Base-by-base conservation (phyloP, 2,329 filamentous ascomycete species). In the Aureobasidium melanogenum region DNA sequence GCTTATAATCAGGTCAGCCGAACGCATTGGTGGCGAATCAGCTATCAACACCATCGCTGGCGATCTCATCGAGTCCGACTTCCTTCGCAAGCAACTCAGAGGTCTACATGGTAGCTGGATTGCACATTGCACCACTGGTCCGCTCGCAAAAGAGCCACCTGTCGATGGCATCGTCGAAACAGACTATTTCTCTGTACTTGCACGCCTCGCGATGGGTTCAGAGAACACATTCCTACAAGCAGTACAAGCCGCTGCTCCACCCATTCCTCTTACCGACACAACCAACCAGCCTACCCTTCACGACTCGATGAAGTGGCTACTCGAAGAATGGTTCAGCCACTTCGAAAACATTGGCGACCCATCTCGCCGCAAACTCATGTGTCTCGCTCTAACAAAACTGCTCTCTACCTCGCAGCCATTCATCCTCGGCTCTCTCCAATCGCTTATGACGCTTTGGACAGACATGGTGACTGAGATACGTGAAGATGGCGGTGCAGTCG, bases 101-200 rank as follows among this genome's bases (percentile, higher is more conserved):
- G 77, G 75, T 12, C 70, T 81, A 0, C 73, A 73, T 19, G 73
- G 72, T 12, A 71, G 70, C 50, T 77, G 84, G 81, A 83, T 88
- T 69, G 86, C 89, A 2, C 87, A 89, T 67, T 87, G 95, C 71
- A 90, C 88, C 0, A 89, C 88, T 0, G 93, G 94, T 0, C 92
- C 93, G 0, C 88, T 89, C 68, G 82, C 82, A 28, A 88, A 82
- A 66, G 79, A 84, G 22, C 82, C 86, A 43, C 83, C 84, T 32
- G 82, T 97, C 36, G 87, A 88, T 67, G 84, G 86, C 14, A 81
- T 91, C 12, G 86, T 89, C 0, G 86, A 96, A 69, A 88, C 88
- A 0, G 89, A 96, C 70, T 96, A 96, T 72, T 88, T 96, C 69
- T 83, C 85, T 5, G 85, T 97, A 2, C 80, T 99, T 2, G 87